Evolutionary conservation across 1,284 basidiomycete genomes (phyloP), one percentile per base, ranked within the genome.

Genomic region (Waitea zeae): DNA sequence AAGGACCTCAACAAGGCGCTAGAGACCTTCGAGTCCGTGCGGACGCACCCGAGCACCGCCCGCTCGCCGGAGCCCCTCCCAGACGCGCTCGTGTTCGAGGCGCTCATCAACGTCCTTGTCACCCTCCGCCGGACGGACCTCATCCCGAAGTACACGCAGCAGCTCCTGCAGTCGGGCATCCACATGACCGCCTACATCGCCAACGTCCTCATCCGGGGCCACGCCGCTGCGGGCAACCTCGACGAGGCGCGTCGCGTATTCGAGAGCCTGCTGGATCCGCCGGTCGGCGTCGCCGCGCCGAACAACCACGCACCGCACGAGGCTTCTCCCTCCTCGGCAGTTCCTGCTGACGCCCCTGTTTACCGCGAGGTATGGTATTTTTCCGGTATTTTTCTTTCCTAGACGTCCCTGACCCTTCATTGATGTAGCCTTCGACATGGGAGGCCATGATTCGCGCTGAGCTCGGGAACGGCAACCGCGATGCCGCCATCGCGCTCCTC

Each of bases 121-220:
- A 78, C 73, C 5, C 73, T 80, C 49, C 77, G 77, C 26, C 75
- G 80, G 9, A 64, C 78, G 35, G 88, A 92, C 45, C 69, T 95
- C 35, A 69, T 93, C 20, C 72, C 79, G 0, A 44, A 58, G 13
- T 88, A 87, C 50, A 54, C 81, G 26, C 51, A 59, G 17, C 70
- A 70, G 39, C 75, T 98, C 62, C 54, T 56, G 27, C 47, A 55
- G 0, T 62, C 66, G 2, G 72, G 75, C 20, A 70, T 92, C 5
- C 79, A 82, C 45, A 79, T 89, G 67, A 98, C 93, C 0, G 93
- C 95, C 1, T 99, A 98, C 54, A 84, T 97, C 42, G 83, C 82
- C 30, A 98, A 98, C 56, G 64, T 86, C 41, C 58, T 96, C 45
- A 97, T 98, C 60, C 80, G 80, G 50, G 87, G 83, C 2, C 84